Evolutionary conservation across 345 rosid species (phyloP).

Genomic region (Xanthoceras sorbifolium): DNA sequence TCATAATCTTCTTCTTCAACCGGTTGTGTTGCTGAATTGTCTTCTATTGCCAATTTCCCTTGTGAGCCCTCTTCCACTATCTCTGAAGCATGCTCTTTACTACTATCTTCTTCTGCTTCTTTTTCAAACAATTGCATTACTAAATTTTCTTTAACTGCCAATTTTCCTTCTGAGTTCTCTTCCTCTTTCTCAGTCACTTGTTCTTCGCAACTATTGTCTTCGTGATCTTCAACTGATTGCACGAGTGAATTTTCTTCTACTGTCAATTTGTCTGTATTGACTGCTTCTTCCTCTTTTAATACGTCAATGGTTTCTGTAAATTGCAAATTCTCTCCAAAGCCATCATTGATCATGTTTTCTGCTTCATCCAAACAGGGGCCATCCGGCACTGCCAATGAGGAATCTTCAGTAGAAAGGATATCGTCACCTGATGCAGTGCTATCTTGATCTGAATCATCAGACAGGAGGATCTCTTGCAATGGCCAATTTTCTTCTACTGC

Average conservation of each 20-base stretch:
- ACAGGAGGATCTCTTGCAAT: conserved; percentile 1
- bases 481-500: conserved; percentile 2
- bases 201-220: neutral
- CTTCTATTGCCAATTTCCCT: neutral
- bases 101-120: conserved; percentile 14
- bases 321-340: neutral
- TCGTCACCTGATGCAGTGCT: neutral
- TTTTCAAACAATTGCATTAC: conserved; percentile 9
- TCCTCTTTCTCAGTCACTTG: conserved; percentile 8
- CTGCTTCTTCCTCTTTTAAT: conserved; percentile 12
- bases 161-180: conserved; percentile 7
- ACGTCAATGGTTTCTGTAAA: neutral
- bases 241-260: conserved; percentile 5
- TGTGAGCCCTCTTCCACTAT: neutral
- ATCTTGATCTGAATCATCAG: conserved; percentile 25
- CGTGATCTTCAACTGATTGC: conserved; percentile 1
- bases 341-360: conserved; percentile 8
- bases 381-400: conserved; percentile 16
- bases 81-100: neutral
- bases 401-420: conserved; percentile 20
- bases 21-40: neutral
- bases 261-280: neutral
- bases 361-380: neutral
- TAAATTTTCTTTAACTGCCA: conserved; percentile 1
- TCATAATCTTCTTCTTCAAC: neutral